Conservation (phyloP, 2,329 filamentous ascomycete genomes). For the Cladophialophora yegresii region DNA sequence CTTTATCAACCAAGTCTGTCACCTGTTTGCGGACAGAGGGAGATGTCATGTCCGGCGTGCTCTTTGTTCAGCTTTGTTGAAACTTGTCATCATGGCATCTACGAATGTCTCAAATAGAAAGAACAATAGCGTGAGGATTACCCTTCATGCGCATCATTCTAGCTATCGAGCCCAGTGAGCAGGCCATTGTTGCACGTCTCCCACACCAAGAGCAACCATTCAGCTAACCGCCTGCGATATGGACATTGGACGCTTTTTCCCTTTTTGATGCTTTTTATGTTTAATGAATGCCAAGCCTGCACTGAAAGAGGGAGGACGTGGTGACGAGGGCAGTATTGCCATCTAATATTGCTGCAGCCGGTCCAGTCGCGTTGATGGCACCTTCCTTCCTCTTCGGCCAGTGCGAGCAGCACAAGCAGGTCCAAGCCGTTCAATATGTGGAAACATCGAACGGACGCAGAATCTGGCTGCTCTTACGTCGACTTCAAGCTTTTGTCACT, state of each 20-base stretch:
- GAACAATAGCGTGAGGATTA: neutral
- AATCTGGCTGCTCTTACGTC: neutral
- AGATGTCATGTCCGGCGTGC: neutral
- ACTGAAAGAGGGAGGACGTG: neutral
- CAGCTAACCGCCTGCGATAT: neutral
- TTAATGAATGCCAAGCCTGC: neutral
- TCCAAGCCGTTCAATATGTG: neutral
- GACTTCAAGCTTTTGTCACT: neutral
- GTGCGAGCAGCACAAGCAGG: neutral
- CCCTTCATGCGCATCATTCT: neutral
- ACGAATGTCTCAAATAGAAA: neutral
- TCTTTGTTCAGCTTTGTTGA: neutral
- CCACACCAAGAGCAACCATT: neutral
- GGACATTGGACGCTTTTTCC: neutral
- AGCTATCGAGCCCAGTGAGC: neutral
- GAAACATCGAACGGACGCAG: neutral
- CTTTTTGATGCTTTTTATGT: neutral
- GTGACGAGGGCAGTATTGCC: neutral
- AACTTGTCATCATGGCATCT: neutral
- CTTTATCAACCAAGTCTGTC: neutral
- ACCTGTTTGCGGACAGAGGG: neutral
- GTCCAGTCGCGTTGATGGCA: neutral
- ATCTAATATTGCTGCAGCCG: neutral
- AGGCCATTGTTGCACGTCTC: neutral
- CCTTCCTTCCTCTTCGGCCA: neutral